Conservation (phyloP, 352 stramenopile genomes). For the Globisporangium cylindrosporum region DNA sequence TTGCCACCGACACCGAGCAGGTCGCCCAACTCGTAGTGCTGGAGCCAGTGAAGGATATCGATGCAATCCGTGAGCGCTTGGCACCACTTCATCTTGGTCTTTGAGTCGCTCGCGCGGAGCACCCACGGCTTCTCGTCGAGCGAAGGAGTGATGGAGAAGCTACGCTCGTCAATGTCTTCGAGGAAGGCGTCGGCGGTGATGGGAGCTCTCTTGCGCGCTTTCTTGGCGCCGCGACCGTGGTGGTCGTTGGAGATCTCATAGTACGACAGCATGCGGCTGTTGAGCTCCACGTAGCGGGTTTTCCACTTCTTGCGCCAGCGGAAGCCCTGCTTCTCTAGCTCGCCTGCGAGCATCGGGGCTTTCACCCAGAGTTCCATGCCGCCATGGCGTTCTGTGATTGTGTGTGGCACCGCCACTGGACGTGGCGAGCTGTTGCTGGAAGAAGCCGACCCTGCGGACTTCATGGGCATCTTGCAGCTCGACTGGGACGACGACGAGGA, state of each 20-base stretch:
- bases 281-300: constrained; percentile 65
- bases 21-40: constrained; percentile 63
- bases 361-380: constrained; percentile 73
- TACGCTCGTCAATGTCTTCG: constrained; percentile 51
- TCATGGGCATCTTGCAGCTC: constrained; percentile 10
- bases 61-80: constrained; percentile 68
- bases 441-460: constrained; percentile 3
- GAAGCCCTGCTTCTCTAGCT: constrained; percentile 74
- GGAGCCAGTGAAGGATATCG: constrained; percentile 72
- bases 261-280: constrained; percentile 69
- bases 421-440: constrained; percentile 20
- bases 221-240: constrained; percentile 21
- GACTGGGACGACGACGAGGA: neutral
- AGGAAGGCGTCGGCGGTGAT: constrained; percentile 55
- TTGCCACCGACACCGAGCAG: constrained; percentile 75
- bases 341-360: constrained; percentile 62
- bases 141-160: constrained; percentile 48
- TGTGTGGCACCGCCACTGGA: constrained; percentile 56
- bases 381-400: constrained; percentile 72
- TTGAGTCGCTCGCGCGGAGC: constrained; percentile 44
- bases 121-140: constrained; percentile 59
- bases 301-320: constrained; percentile 82
- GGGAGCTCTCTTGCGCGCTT: constrained; percentile 47
- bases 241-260: constrained; percentile 35
- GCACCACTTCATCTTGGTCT: constrained; percentile 62